phyloP scores from a whole-genome alignment of 441 rosid species.

The Gossypium davidsonii region DNA sequence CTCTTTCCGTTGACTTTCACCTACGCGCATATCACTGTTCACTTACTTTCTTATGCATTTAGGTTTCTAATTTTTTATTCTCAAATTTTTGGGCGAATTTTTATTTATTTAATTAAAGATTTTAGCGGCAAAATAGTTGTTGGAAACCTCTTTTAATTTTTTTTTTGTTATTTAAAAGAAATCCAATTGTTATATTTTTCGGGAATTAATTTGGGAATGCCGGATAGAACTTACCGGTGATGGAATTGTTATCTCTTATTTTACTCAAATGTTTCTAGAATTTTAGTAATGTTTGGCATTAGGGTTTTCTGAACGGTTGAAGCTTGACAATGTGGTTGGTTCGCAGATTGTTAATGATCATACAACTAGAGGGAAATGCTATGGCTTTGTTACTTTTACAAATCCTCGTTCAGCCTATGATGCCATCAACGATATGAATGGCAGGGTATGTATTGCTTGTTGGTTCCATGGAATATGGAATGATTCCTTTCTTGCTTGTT shows the following conservation, averaged over 20 bases:
- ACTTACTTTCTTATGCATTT: neutral
- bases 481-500: constrained; percentile 3
- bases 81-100: neutral
- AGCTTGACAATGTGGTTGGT: constrained; percentile 6
- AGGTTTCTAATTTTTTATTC: neutral
- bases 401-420: constrained; percentile 71
- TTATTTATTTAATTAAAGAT: neutral
- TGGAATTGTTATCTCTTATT: neutral
- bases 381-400: constrained; percentile 70
- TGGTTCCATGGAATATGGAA: neutral
- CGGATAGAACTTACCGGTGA: neutral
- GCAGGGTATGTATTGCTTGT: constrained; percentile 48
- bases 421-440: constrained; percentile 79
- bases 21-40: neutral
- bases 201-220: neutral
- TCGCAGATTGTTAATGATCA: constrained; percentile 69
- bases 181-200: neutral
- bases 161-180: neutral
- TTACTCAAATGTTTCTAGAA: neutral
- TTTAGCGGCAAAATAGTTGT: neutral
- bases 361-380: constrained; percentile 70
- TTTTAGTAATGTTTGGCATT: neutral
- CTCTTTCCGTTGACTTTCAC: neutral
- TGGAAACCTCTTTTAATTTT: neutral
- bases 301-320: neutral